phyloP scores from a whole-genome alignment of 2,329 filamentous ascomycete species.

The Apiospora rasikravindrae region DNA sequence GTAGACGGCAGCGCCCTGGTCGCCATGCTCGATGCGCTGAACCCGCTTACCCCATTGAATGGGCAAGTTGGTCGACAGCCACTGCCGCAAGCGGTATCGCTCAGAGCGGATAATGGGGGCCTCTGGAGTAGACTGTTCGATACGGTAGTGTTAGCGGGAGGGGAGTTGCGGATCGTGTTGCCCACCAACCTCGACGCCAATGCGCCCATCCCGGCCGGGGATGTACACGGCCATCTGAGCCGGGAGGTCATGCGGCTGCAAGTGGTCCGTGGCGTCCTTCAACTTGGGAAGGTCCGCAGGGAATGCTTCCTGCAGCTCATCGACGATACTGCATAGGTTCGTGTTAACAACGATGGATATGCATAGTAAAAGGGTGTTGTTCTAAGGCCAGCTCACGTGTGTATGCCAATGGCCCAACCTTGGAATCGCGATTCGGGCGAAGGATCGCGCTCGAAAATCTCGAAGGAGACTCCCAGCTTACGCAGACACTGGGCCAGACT shows the following conservation, averaged over 20 bases:
- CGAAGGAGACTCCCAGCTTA: slow-evolving; percentile 18
- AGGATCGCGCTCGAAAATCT: slow-evolving; percentile 21
- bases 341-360: too few relatives aligned
- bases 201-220: not conserved
- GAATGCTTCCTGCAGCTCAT: not conserved
- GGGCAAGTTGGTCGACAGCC: slow-evolving; percentile 33
- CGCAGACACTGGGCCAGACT: slow-evolving; percentile 20
- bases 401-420: slow-evolving; percentile 21
- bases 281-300: slow-evolving; percentile 25
- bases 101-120: slow-evolving; percentile 28
- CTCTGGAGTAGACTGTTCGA: not conserved
- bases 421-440: slow-evolving; percentile 15
- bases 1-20: slow-evolving; percentile 26
- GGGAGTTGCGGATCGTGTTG: too few relatives aligned
- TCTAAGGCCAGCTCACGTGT: slow-evolving; percentile 14
- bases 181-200: too few relatives aligned
- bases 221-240: not conserved
- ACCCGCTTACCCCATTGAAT: slow-evolving; percentile 34
- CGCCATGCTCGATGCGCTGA: slow-evolving; percentile 26
- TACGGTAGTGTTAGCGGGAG: not conserved
- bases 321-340: not conserved
- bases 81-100: slow-evolving; percentile 30
- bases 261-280: not conserved
- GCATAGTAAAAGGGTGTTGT: too few relatives aligned
- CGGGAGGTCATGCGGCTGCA: not conserved